Evolutionary conservation across 179 eudicot genomes (phyloP), one percentile per base, ranked within the genome.

Genomic region (Corrigiola litoralis): DNA sequence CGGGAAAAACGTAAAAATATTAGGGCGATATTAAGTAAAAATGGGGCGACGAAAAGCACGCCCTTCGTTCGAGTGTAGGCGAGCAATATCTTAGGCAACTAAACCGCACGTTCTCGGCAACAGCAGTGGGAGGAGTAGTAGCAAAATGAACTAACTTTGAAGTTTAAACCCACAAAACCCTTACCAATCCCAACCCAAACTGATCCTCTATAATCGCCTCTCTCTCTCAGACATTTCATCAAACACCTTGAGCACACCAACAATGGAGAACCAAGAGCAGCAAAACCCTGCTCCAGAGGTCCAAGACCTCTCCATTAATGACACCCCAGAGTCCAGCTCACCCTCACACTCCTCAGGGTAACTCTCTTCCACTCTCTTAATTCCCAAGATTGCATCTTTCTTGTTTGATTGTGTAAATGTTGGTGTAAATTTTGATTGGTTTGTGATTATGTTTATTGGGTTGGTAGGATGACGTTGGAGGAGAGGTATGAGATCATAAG

Each of bases 401-500:
- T 27, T 46, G 9, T 33, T 38, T 10, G 21, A 49, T 56, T 40
- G 18, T 54, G 59, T n/a, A n/a, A n/a, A n/a, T n/a, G 11, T 10
- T 53, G 58, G 8, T 40, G 17, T 33, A n/a, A 1, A 23, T 58
- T 66, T 50, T 4, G 13, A 20, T 28, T 63, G 33, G 37, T 67
- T 46, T 52, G 4, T 40, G 13, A 21, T 23, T 24, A 27, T 27
- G 13, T 16, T n/a, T n/a, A n/a, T n/a, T n/a, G n/a, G n/a, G 4
- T 33, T 45, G 4, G 3, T 45, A 85, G 87, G 77, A 70, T 89
- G 91, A 74, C 79, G 6, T 58, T 75, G 32, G 87, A 86, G 50
- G 87, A 89, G 71, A 83, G 80, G 68, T 89, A 65, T 65, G 45
- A 45, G 59, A 79, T 79, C 5, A 81, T 92, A 64, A 89, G 85